Conservation (phyloP, 1,139 yeast species). For the Pichia sp. region DNA sequence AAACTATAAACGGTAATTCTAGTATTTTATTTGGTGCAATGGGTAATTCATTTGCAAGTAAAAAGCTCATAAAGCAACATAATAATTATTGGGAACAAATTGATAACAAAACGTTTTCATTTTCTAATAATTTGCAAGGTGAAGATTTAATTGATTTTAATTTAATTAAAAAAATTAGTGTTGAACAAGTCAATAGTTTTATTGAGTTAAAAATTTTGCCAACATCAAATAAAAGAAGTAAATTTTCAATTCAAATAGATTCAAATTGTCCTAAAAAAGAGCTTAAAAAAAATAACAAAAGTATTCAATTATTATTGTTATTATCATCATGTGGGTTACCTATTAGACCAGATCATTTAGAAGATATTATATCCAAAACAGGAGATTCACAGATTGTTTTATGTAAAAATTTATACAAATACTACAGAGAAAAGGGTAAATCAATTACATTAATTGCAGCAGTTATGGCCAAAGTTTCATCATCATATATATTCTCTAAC, state of each 20-base stretch:
- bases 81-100: constrained; percentile 45
- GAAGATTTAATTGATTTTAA: constrained; percentile 32
- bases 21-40: constrained; percentile 35
- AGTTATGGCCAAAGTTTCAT: constrained; percentile 19
- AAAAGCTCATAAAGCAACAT: constrained; percentile 35
- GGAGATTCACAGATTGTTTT: constrained; percentile 33
- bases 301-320: constrained; percentile 36
- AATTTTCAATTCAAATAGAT: constrained; percentile 35
- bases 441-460: constrained; percentile 21
- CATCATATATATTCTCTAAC: constrained; percentile 7
- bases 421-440: constrained; percentile 34
- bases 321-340: constrained; percentile 39
- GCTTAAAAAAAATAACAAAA: constrained; percentile 29
- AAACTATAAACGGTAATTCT: constrained; percentile 31
- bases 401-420: constrained; percentile 34
- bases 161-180: constrained; percentile 27
- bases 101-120: constrained; percentile 35
- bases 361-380: constrained; percentile 32
- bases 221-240: constrained; percentile 33
- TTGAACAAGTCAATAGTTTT: constrained; percentile 31
- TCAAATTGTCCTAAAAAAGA: constrained; percentile 33
- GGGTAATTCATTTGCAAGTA: constrained; percentile 24
- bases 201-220: constrained; percentile 34
- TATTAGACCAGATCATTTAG: constrained; percentile 34
- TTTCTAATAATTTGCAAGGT: constrained; percentile 30